Base-by-base conservation (phyloP, 805 yeast genomes). In the baker's yeast (Saccharomyces cerevisiae) region DNA sequence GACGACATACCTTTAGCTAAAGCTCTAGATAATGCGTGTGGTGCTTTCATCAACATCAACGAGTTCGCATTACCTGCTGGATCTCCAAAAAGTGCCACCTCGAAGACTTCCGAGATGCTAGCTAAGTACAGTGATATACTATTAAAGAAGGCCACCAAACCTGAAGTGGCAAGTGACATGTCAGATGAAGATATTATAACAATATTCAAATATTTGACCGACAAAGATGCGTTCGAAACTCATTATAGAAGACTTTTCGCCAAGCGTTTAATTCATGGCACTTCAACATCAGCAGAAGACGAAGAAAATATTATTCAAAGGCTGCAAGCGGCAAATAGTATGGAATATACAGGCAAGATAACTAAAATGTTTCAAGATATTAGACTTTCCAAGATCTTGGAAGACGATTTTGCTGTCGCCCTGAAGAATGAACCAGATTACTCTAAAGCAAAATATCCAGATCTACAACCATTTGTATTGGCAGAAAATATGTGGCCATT, bases 331-430 rank as follows among this genome's bases (percentile, higher is more conserved):
- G 96, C 87, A 56, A 92, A 94, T 70, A 89, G 96, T 21, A 77
- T 85, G 67, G 98, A 94, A 66, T 94, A 92, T 70, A 91, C 98
- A 1, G 85, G 89, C 53, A 92, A 91, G 70, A 87, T 94, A 70
- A 87, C 96, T 24, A 88, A 90, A 63, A 94, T 94, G 99, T 91
- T 94, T 70, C 87, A 86, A 68, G 99, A 94, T 72, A 89, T 94
- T 76, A 81, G 86, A 62, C 80, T 92, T 2, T 88, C 96, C 0
- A 82, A 81, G 57, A 92, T 89, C 53, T 76, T 94, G 66, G 83
- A 80, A 50, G 74, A 72, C 47, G 73, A 73, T 31, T 72, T 76
- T 47, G 70, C 73, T 53, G 68, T 66, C 29, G 62, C 61, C 10
- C 61, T 68, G 21, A 65, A 62, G 27, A 59, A 59, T 21, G 55